Percentiles rank a stretch among this genome's conserved stretches.
Evolutionary conservation across 495 filamentous ascomycete genomes (phyloP).

Genomic region (Lentithecium fluviatile): DNA sequence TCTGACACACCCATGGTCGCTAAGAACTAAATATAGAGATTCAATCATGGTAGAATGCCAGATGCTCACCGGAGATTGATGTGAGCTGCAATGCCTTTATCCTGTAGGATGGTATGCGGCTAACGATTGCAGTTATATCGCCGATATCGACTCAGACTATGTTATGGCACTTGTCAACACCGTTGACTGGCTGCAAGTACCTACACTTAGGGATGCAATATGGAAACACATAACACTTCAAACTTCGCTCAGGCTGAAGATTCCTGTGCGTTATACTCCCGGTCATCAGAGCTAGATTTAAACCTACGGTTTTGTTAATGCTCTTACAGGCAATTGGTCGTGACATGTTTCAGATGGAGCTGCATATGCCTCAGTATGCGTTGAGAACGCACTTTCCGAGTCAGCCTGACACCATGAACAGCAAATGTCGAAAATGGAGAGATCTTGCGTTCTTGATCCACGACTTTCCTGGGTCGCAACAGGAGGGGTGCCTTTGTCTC

Average conservation of each 20-base stretch:
- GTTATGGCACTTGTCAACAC: slow-evolving; percentile 4
- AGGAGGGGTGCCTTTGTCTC: too few species aligned
- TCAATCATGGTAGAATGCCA: too few species aligned
- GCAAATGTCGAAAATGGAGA: slow-evolving; percentile 1
- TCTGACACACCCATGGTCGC: too few species aligned
- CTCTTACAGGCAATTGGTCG: too few species aligned
- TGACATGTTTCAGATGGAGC: slow-evolving; percentile 13
- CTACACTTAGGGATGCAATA: slow-evolving; percentile 5
- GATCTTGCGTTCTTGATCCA: slow-evolving; percentile 2
- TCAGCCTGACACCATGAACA: too few species aligned
- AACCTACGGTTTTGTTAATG: too few species aligned
- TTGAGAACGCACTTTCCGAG: background rate
- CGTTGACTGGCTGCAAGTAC: slow-evolving; percentile 2
- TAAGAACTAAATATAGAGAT: too few species aligned
- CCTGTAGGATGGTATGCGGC: too few species aligned
- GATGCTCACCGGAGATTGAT: too few species aligned
- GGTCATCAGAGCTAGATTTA: too few species aligned
- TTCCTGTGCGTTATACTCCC: slow-evolving; percentile 9
- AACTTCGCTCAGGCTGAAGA: slow-evolving; percentile 14
- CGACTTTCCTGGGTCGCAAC: too few species aligned
- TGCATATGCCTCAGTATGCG: slow-evolving; percentile 19
- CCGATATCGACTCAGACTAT: slow-evolving; percentile 4
- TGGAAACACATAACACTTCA: slow-evolving; percentile 12
- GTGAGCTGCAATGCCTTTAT: too few species aligned
- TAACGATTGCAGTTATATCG: slow-evolving; percentile 24